phyloP scores from a whole-genome alignment of 1,139 yeast species.

The Blastobotrys serpentis region DNA sequence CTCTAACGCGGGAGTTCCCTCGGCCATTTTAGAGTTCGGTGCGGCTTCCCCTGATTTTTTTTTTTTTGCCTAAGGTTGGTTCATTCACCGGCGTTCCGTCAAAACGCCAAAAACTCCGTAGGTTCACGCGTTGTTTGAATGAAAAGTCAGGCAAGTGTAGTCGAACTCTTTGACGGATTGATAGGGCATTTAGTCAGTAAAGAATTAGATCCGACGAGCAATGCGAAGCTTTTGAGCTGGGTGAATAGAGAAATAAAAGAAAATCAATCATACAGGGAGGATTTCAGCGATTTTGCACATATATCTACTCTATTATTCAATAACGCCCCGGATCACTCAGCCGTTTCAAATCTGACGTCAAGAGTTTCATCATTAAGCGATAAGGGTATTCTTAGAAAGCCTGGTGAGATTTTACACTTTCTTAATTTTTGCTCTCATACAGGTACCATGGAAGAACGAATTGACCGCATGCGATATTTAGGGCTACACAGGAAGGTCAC shows the following conservation, averaged over 20 bases:
- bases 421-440: constrained; percentile 5
- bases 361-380: constrained; percentile 15
- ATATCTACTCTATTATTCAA: constrained; percentile 12
- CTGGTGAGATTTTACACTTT: constrained; percentile 17
- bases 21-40: no score
- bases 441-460: constrained; percentile 5
- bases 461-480: constrained; percentile 14
- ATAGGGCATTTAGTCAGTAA: background rate
- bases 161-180: background rate
- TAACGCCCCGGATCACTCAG: no score
- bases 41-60: no score
- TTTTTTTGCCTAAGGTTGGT: background rate
- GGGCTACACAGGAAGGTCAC: constrained; percentile 12
- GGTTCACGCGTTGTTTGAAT: background rate
- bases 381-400: constrained; percentile 16
- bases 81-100: background rate
- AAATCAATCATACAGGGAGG: constrained; percentile 5
- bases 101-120: background rate
- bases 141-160: background rate
- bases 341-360: constrained; percentile 16
- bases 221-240: background rate
- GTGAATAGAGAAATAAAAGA: constrained; percentile 1
- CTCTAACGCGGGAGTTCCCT: no score
- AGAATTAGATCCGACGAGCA: background rate
- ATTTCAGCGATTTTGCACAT: constrained; percentile 15